These are phyloP conservation scores for Macrophomina phaseolina DNA, from an alignment of 2,329 filamentous ascomycete species.

Conservation along the genomic window DNA sequence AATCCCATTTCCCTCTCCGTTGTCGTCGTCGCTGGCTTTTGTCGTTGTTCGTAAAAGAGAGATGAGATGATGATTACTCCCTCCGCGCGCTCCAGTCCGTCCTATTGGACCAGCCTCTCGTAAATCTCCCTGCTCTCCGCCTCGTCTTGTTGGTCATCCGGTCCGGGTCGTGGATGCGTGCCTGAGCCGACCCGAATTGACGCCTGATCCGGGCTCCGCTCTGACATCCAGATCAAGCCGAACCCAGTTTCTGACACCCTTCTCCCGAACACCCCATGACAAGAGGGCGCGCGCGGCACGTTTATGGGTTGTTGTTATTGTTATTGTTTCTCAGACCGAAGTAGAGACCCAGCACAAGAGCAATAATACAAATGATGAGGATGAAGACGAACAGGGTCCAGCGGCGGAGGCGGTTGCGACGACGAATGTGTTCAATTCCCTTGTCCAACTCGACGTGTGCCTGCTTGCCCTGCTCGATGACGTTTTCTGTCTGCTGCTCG, in stretches of 20 bases:
- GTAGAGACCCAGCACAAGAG: constrained; percentile 55
- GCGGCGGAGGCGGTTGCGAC: constrained; percentile 80
- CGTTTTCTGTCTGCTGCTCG: constrained; percentile 70
- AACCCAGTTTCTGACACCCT: too few species aligned
- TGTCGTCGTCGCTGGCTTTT: neutral
- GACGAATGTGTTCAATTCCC: constrained; percentile 70
- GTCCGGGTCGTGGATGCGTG: neutral
- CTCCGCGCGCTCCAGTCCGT: neutral
- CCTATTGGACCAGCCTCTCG: neutral
- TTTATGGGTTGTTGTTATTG: neutral
- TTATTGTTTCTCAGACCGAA: constrained; percentile 46
- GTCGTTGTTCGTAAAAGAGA: constrained; percentile 8
- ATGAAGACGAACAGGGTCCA: constrained; percentile 69
- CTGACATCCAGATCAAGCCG: neutral
- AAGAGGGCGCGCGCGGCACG: too few species aligned
- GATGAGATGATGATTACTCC: constrained; percentile 6
- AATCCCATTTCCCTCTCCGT: neutral
- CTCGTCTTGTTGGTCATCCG: constrained; percentile 4
- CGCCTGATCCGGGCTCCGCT: neutral
- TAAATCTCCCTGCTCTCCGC: neutral
- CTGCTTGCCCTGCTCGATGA: constrained; percentile 69
- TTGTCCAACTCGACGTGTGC: constrained; percentile 73
- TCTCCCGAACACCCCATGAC: too few species aligned
- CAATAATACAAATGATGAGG: constrained; percentile 56
- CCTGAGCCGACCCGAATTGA: neutral